These are phyloP conservation scores for Ophiostoma australiae DNA, from an alignment of 2,329 filamentous ascomycete genomes.

Conservation along the genomic window DNA sequence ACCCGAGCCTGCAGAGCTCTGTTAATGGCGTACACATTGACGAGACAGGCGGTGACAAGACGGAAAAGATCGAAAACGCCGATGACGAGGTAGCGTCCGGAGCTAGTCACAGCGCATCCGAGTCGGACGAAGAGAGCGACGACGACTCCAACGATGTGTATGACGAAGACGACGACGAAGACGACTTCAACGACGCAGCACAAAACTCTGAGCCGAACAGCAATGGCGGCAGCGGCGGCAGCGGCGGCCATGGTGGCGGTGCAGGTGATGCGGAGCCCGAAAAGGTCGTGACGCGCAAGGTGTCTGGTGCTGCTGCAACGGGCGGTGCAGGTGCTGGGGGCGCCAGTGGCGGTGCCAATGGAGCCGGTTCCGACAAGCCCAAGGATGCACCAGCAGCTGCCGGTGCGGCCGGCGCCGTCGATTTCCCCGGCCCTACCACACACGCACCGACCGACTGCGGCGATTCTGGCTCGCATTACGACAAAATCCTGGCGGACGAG, in stretches of 20 bases:
- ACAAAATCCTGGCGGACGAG: slow-evolving; percentile 80
- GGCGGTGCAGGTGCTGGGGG: slow-evolving; percentile 25
- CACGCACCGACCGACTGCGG: slow-evolving; percentile 83
- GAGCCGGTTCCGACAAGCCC: slow-evolving; percentile 45
- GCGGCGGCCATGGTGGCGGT: slow-evolving; percentile 30
- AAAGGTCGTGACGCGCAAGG: slow-evolving; percentile 62
- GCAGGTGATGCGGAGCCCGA: slow-evolving; percentile 50
- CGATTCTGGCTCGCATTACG: slow-evolving; percentile 73
- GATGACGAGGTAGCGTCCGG: slow-evolving; percentile 48
- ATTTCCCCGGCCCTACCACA: slow-evolving; percentile 78
- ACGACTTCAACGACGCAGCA: slow-evolving; percentile 45
- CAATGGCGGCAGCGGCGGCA: slow-evolving; percentile 29
- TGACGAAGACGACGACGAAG: slow-evolving; percentile 71
- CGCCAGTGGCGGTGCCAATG: slow-evolving; percentile 21
- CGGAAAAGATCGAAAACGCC: slow-evolving; percentile 67
- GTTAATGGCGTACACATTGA: slow-evolving; percentile 82
- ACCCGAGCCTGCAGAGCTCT: slow-evolving; percentile 85
- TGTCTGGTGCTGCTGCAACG: slow-evolving; percentile 49
- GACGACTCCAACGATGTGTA: slow-evolving; percentile 74
- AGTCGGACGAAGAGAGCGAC: slow-evolving; percentile 58
- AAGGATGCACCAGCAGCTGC: slow-evolving; percentile 38
- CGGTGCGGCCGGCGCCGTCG: slow-evolving; percentile 33
- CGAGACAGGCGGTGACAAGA: slow-evolving; percentile 81
- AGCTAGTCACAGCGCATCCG: slow-evolving; percentile 50
- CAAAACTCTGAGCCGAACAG: slow-evolving; percentile 37